Base-by-base conservation (phyloP, 371 early-diverging fungal genomes). In the Antonospora locustae region DNA sequence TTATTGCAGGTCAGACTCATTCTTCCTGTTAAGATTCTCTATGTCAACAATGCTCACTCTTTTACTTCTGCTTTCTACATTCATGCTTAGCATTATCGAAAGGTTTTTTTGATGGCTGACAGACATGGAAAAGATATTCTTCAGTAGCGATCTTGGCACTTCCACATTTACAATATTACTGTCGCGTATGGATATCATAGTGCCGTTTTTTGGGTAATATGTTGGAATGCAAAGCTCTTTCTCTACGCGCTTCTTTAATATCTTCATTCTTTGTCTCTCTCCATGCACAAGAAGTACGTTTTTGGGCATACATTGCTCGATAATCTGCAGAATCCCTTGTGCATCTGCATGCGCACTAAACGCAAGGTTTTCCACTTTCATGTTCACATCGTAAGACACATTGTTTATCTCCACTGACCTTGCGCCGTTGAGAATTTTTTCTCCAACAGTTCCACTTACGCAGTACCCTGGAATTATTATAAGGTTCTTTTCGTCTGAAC, bases 341-440 rank as follows among this genome's bases (percentile, higher is more conserved):
- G 88, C 85, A 70, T 97, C 98, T 0, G 98, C 93, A 49, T 97
- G 98, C 0, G 94, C 95, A 63, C 88, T 87, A 70, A 95, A 97
- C 0, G 89, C 88, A 14, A 97, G 70, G 66, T 91, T 89, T 57
- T 84, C 79, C 36, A 97, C 90, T 66, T 85, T 80, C 9, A 92
- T 69, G 34, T 89, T 89, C 50, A 92, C 88, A 20, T 82, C 71
- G 24, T 88, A 84, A 46, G 78, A 80, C 27, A 76, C 72, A 67
- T 88, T 90, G 2, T 84, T 72, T 11, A 86, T 80, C 45, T 89
- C 58, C 11, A 84, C 6, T 66, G 61, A 56, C 49, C 82, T 86
- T 48, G 85, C 81, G 0, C 90, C 91, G 36, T 83, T 81, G 28
- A 93, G 72, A 0, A 99, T 86, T 56, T 85, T 86, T 50, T 89